Evolutionary conservation across 306 rosid genomes (phyloP), one percentile per base, ranked within the genome.

Genomic region (Lathyrus oleraceus): DNA sequence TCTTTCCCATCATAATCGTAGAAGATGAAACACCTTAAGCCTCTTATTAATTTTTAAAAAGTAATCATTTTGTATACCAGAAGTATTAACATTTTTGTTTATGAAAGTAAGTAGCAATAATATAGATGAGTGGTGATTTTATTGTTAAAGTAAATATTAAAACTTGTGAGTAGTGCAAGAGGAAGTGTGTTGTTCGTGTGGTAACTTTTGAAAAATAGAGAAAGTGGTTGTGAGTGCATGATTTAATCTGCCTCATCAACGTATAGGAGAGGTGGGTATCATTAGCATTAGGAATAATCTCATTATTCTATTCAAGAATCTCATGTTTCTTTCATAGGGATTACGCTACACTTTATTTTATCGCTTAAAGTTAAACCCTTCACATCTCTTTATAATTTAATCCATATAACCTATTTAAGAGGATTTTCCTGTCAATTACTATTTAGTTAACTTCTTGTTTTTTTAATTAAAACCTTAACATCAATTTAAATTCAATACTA

Each of bases 301-400:
- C 63, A 54, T 44, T 74, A 72, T 78, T 78, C 52, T 60, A 67
- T 60, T 73, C 3, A 67, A 77, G 77, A 66, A 57, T 78, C 74
- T 65, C 38, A 2, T 3, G 60, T 49, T 69, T 51, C 59, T 61
- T 39, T 69, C 61, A 9, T 21, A 3, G 57, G 56, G 35, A 11
- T 51, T 5, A 68, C 4, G n/a, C 13, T 61, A 49, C 59, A 27
- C 71, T 63, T 70, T 59, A 58, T 62, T 51, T 70, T 59, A 52
- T 36, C 52, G 54, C 69, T 52, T 60, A 40, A 6, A 70, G 16
- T 49, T 45, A 36, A 69, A 15, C 73, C 68, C 8, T 20, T 62
- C 68, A 42, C 56, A 56, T 57, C 45, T 3, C 59, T 48, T 48
- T 48, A 78, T 60, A 71, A 65, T 58, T 64, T 30, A 1, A 25